phyloP scores from a whole-genome alignment of 2,329 filamentous ascomycete genomes.

The Chrysoporthe puriensis region DNA sequence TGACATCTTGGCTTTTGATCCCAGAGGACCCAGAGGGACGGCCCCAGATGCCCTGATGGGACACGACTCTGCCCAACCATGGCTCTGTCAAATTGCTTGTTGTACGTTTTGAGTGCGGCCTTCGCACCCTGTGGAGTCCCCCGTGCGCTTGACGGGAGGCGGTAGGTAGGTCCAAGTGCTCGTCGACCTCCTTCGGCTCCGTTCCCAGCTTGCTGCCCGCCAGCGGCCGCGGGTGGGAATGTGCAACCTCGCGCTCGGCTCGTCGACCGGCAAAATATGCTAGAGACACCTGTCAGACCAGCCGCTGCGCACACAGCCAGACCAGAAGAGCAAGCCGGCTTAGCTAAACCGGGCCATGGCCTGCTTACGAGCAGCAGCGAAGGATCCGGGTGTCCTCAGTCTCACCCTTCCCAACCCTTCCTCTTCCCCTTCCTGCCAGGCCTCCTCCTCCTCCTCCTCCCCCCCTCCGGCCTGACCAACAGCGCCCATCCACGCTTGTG shows the following conservation, averaged over 20 bases:
- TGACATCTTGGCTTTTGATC: background rate
- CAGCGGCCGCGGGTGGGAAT: background rate
- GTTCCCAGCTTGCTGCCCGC: background rate
- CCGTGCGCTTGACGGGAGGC: background rate
- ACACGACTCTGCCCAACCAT: constrained; percentile 13
- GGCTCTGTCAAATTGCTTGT: constrained; percentile 20
- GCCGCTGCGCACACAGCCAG: constrained; percentile 23
- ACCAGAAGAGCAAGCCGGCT: constrained; percentile 22
- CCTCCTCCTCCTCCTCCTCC: background rate
- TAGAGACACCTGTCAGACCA: background rate
- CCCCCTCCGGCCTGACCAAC: background rate
- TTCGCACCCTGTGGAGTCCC: background rate
- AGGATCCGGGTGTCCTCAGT: constrained; percentile 8
- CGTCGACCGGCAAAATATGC: constrained; percentile 17
- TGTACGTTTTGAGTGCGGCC: background rate
- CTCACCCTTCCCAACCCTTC: constrained; percentile 2
- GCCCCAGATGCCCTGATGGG: constrained; percentile 21
- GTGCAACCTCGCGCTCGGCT: constrained; percentile 8
- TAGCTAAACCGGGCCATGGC: constrained; percentile 20
- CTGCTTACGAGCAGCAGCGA: constrained; percentile 20
- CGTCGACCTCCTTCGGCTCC: background rate
- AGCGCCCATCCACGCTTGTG: constrained; percentile 7
- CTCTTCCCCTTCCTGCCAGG: background rate
- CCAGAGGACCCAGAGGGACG: constrained; percentile 10
- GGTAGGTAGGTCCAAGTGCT: too few species aligned